Base-by-base conservation (phyloP, 768 basidiomycete genomes). In the Leccinum pellstonianum region DNA sequence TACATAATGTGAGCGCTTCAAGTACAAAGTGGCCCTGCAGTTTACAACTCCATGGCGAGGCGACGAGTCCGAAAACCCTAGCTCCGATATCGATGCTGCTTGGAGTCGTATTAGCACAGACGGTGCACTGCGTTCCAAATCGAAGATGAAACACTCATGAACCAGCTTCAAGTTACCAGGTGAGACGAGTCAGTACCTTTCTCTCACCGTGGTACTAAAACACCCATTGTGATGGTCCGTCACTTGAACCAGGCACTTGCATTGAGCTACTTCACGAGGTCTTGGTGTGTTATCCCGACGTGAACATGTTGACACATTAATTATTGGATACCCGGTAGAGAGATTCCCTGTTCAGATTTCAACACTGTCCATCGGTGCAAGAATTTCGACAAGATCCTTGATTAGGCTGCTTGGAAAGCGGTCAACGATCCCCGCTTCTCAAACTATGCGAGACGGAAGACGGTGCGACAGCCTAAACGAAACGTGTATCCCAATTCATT, bases 321-420 rank as follows among this genome's bases (percentile, higher is more conserved):
- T 55, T 38, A 61, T 47, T 63, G 62, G 62, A 52, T 63, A 19
- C 6, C 41, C 29, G 62, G 47, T 14, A 29, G 12, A 19, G 25
- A 41, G 0, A 0, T 27, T 3, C 56, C 56, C 6, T 15, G 31
- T 19, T n/a, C 48, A 9, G 49, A 57, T 51, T 38, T 33, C 11
- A 48, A 53, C 17, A 19, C 31, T 19, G 52, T 65, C 51, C 66
- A 52, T 65, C 64, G 19, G 64, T 58, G 41, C 87, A 92, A 90
- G 66, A 93, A 89, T 65, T 90, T 85, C 3, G 86, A 85, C 3
- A 95, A 79, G 68, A 94, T 97, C 93, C 4, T 90, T 86, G 19
- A 95, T 83, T 75, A 95, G 94, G 48, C 83, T 84, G 51, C 25
- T 17, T 1, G 25, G 54, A 27, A n/a, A 41, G 38, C 43, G 14